Percentiles rank a stretch among this genome's conserved stretches.
Evolutionary conservation across 352 stramenopile species (phyloP).

Genomic region (Globisporangium iwayamae): DNA sequence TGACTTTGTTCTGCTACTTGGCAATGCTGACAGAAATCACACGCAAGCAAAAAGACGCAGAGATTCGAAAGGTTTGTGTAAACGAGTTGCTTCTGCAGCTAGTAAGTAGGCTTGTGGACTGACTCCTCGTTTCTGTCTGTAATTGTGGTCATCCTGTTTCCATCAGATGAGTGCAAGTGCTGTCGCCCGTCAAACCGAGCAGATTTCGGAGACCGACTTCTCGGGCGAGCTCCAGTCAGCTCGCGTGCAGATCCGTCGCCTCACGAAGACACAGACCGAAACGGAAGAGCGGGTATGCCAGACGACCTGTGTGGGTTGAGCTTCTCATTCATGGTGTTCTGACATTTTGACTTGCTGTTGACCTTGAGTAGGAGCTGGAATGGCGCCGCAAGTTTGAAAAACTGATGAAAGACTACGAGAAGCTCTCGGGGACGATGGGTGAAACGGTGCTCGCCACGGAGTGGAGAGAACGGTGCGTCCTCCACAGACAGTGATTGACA

Average conservation of each 20-base stretch:
- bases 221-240: constrained; percentile 64
- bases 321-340: not conserved
- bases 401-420: constrained; percentile 82
- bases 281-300: constrained; percentile 65
- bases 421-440: constrained; percentile 82
- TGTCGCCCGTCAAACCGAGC: constrained; percentile 68
- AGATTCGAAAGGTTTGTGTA: constrained; percentile 70
- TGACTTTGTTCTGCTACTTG: not conserved
- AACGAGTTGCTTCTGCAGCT: not conserved
- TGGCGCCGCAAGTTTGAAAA: constrained; percentile 87
- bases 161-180: constrained; percentile 73
- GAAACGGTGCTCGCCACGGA: constrained; percentile 82
- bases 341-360: not conserved
- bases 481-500: not conserved
- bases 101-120: not conserved
- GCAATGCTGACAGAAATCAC: constrained; percentile 58
- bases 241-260: constrained; percentile 64
- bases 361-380: constrained; percentile 46
- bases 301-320: not conserved
- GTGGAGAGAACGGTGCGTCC: constrained; percentile 65
- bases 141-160: not conserved
- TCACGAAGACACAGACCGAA: constrained; percentile 72
- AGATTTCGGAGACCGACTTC: constrained; percentile 77
- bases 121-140: not conserved
- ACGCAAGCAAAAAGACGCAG: constrained; percentile 85